Evolutionary conservation across 1,139 yeast genomes (phyloP), one percentile per base, ranked within the genome.

Genomic region (Starmera stellimalicola): DNA sequence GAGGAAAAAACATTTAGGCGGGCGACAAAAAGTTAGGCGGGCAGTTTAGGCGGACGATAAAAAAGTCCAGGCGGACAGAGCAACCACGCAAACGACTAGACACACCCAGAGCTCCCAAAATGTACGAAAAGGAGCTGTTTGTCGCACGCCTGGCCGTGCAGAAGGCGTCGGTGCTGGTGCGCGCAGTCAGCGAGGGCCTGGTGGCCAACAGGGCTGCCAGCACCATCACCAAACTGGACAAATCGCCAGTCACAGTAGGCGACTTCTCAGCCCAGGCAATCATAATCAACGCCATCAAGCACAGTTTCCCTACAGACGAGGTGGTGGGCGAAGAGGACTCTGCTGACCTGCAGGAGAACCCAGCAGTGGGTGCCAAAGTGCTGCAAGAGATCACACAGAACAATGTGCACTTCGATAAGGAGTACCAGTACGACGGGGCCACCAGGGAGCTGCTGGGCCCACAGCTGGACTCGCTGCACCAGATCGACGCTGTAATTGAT

Each of bases 201-300:
- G 67, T 77, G 24, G 62, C 70, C 16, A 67, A 78, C 27, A 69
- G 65, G 42, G 62, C 70, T 22, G 62, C 73, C 11, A 60, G 71
- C 22, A 78, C 88, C 2, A 77, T 85, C 43, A 80, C 87, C 42
- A 91, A 91, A 52, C 71, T 73, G 26, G 99, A 91, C 55, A 75
- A 77, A 44, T 84, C 95, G 2, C 99, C 99, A 2, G 99, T 91
- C 11, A 91, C 99, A 2, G 71, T 91, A 33, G 98, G 97, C 16
- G 99, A 91, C 54, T 91, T 81, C 55, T 95, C 95, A 5, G 91
- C 96, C 0, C 99, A 91, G 53, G 95, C 96, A 0, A 73, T 91
- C 33, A 78, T 91, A 38, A 88, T 85, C 58, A 73, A 83, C 40
- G 93, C 96, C 3, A 71, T 91, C 42, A 70, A 73, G 48, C 58